Base-by-base conservation (phyloP, 2,329 filamentous ascomycete genomes). In the Fusarium fracticaudum region DNA sequence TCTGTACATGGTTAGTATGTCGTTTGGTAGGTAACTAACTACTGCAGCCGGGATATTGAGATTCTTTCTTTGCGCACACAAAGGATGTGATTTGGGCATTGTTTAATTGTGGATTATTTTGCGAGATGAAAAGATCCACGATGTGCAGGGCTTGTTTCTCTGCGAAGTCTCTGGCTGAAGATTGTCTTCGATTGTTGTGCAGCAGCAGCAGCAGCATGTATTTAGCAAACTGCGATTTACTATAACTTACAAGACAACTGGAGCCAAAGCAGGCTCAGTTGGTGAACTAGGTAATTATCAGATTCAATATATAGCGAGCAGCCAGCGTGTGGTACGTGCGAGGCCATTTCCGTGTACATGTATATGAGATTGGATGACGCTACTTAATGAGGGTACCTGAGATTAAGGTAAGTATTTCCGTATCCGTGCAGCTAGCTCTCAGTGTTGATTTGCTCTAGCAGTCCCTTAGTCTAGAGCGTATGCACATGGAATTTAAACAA, bases 321-420 rank as follows among this genome's bases (percentile, higher is more conserved):
- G 41, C 51, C 55, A 67, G 62, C 26, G 57, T 48, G 41, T 70
- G 65, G 69, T 59, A 71, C 55, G 60, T 70, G 69, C 66, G 35
- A 73, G 71, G 48, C 53, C 53, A 60, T 58, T 53, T 58, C 57
- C 44, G 58, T 64, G 37, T 58, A 53, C 20, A 35, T 15, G 33
- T 35, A 22, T 45, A 47, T 63, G 57, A 31, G 44, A 74, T 47
- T 26, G 68, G 26, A 70, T 40, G 62, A 26, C 41, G 47, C 54
- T 71, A 72, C 55, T 50, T 54, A 44, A 41, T 54, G 54, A 41
- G 29, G 35, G 63, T 63, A 73, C 60, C 61, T 55, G 33, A 44
- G 45, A 40, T 45, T 29, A 15, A 35, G 33, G 33, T 15, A 60
- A 50, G 64, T 59, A 69, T 33, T 57, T 45, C 31, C 18, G 40